Base-by-base conservation (phyloP, 2,329 filamentous ascomycete genomes). In the Ophiosphaerella narmari region DNA sequence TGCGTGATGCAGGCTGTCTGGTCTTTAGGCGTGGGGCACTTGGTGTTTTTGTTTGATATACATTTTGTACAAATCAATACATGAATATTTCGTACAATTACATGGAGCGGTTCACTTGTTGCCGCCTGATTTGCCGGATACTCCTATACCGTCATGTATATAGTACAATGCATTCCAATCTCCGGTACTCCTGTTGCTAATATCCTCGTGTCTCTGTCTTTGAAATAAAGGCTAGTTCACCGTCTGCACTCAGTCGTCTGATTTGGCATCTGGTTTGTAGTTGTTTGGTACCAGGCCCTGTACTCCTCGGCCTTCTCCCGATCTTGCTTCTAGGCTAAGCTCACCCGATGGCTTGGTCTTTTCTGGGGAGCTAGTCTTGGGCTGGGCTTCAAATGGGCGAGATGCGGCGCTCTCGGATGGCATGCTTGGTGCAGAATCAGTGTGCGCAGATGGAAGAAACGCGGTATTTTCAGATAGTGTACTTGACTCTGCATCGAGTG, bases 191-290 rank as follows among this genome's bases (percentile, higher is more conserved):
- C 3, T 51, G 47, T 31, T 70, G 18, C 3, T 29, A 29, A 29
- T 29, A 29, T 29, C 26, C 7, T 29, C 26, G 5, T 29, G 11
- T 6, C 11, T 29, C 11, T 11, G 11, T 8, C 26, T 29, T 11
- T 29, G 6, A 11, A 29, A 29, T 9, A 29, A 29, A 29, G 6
- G 26, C 68, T 13, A 78, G 54, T 8, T 67, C 60, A 7, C 78
- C 77, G 35, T 68, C 73, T 66, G 82, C 79, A 42, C 67, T 51
- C 49, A 7, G 45, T 40, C 29, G 11, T 57, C 43, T 34, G 39
- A 32, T 32, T 48, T 42, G 2, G 45, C 50, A 23, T 54, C 46
- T 4, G 59, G 57, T 32, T 52, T 53, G 48, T 66, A 66, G 37
- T 51, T 54, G 1, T 60, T 53, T 0, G 62, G 62, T 1, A 65